Percentiles rank a stretch among this genome's conserved stretches.
These are phyloP conservation scores for Agapanthus africanus DNA, from an alignment of 106 monocot species.

Conservation along the genomic window DNA sequence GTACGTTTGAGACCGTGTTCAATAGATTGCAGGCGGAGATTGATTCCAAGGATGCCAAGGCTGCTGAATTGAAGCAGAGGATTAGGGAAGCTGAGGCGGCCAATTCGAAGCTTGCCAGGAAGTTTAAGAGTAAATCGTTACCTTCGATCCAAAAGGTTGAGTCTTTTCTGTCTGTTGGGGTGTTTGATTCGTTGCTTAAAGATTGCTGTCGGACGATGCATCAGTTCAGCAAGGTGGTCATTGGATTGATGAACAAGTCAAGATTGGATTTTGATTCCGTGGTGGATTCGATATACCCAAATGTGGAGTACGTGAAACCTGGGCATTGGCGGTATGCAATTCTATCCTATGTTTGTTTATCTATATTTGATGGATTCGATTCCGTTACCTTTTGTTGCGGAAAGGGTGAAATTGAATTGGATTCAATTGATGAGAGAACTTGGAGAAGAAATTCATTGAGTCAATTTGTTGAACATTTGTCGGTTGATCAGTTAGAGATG, in stretches of 20 bases:
- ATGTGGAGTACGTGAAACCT: slow-evolving; percentile 45
- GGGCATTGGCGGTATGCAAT: slow-evolving; percentile 70
- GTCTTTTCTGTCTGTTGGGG: slow-evolving; percentile 38
- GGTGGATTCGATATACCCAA: slow-evolving; percentile 47
- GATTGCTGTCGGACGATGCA: slow-evolving; percentile 54
- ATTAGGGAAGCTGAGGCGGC: slow-evolving; percentile 28
- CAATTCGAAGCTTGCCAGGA: slow-evolving; percentile 26
- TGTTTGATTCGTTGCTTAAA: slow-evolving; percentile 59
- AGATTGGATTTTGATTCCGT: slow-evolving; percentile 49
- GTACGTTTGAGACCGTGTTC: slow-evolving; percentile 56
- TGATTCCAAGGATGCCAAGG: slow-evolving; percentile 67
- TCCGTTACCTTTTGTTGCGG: slow-evolving; percentile 25
- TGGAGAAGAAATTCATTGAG: slow-evolving; percentile 33
- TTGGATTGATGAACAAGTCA: slow-evolving; percentile 42
- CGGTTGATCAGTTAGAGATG: slow-evolving; percentile 47
- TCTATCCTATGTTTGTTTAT: slow-evolving; percentile 65
- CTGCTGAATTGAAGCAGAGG: slow-evolving; percentile 26
- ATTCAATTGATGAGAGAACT: slow-evolving; percentile 9
- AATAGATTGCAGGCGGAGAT: slow-evolving; percentile 70
- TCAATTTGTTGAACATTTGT: slow-evolving; percentile 66
- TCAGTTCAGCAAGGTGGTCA: slow-evolving; percentile 41
- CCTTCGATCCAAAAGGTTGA: slow-evolving; percentile 30
- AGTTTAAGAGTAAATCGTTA: slow-evolving; percentile 26
- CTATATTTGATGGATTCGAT: slow-evolving; percentile 70
- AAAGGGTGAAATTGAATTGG: neutral